These are phyloP conservation scores for Centrapalus pauciflorus DNA, from an alignment of 129 eudicot genomes.

Conservation along the genomic window DNA sequence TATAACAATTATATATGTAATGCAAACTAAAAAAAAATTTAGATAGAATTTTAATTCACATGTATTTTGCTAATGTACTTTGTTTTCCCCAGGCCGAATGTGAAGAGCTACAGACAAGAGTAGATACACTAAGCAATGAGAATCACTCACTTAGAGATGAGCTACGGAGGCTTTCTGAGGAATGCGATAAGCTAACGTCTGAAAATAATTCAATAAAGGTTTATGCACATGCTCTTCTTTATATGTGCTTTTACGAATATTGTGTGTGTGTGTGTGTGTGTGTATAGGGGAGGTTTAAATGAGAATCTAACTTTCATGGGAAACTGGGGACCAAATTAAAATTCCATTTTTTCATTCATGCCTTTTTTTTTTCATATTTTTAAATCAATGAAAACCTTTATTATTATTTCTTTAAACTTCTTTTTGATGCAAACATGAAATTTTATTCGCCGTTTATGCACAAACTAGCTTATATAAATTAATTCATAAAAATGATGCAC, in stretches of 20 bases:
- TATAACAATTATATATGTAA: neutral
- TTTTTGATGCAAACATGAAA: too few species aligned
- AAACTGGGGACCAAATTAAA: too few species aligned
- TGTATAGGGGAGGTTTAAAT: too few species aligned
- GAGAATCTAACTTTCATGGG: too few species aligned
- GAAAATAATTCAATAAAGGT: slow-evolving; percentile 81
- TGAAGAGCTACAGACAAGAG: slow-evolving; percentile 85
- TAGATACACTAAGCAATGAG: slow-evolving; percentile 54
- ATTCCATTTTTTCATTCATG: too few species aligned
- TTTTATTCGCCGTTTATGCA: too few species aligned
- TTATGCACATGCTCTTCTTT: neutral
- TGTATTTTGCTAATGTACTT: neutral
- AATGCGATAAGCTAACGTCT: slow-evolving; percentile 71
- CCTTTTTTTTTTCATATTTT: too few species aligned
- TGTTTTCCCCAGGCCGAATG: slow-evolving; percentile 63
- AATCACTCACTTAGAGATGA: slow-evolving; percentile 62
- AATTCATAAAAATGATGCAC: too few species aligned
- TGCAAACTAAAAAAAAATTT: neutral
- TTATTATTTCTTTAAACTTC: too few species aligned
- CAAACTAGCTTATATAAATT: too few species aligned
- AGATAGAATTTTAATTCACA: neutral
- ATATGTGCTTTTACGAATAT: neutral
- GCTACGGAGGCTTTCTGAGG: slow-evolving; percentile 64
- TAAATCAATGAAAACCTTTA: too few species aligned
- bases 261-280: too few species aligned